phyloP scores from a whole-genome alignment of 2,329 filamentous ascomycete genomes.

The Dothistroma septosporum region DNA sequence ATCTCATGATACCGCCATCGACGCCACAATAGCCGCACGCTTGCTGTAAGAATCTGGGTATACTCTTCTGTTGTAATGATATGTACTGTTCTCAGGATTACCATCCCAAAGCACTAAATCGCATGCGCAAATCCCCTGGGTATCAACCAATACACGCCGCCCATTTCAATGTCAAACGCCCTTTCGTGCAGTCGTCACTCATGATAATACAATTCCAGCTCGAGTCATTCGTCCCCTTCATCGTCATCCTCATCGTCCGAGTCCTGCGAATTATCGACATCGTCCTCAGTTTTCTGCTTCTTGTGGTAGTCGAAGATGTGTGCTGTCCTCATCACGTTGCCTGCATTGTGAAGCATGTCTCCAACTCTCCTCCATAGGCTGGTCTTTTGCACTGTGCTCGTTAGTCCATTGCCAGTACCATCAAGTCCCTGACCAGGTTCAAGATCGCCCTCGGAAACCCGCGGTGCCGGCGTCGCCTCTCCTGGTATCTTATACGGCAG shows the following conservation, averaged over 20 bases:
- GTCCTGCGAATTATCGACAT: not conserved
- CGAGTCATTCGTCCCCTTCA: not conserved
- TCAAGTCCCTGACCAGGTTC: not conserved
- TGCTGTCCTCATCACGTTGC: conserved; percentile 1
- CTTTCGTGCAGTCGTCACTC: not conserved
- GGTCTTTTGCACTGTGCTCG: not conserved
- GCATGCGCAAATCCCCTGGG: not conserved
- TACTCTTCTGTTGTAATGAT: no score
- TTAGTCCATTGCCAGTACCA: not conserved
- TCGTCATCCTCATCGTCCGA: conserved; percentile 1
- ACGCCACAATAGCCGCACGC: no score
- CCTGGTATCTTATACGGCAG: conserved; percentile 19
- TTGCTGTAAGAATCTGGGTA: no score
- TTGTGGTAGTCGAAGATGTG: conserved; percentile 4
- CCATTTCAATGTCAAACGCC: not conserved
- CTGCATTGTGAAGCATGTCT: not conserved
- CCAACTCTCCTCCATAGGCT: not conserved
- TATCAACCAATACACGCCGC: not conserved
- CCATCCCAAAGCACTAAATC: no score
- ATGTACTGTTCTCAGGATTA: no score
- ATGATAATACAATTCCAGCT: not conserved
- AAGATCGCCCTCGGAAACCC: not conserved
- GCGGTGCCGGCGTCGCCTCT: not conserved
- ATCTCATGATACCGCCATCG: no score
- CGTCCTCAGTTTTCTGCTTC: not conserved